Base-by-base conservation (phyloP, 2,329 filamentous ascomycete species). In the Alternaria gansuensis region DNA sequence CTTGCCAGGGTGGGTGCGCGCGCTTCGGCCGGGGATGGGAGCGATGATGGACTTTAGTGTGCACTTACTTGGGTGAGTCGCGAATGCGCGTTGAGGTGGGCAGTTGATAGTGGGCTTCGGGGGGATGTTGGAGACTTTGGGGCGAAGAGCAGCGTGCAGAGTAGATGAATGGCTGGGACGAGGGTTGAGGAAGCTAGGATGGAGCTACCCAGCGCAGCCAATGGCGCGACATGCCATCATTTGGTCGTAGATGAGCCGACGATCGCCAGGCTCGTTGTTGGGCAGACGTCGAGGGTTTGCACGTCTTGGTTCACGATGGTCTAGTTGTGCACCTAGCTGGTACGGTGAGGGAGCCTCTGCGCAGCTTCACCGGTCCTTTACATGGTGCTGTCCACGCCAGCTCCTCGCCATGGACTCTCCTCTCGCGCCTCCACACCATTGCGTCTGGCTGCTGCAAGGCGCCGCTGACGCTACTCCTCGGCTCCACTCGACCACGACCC, bases 1-100 rank as follows among this genome's bases (percentile, higher is more conserved):
- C 59, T 66, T 63, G 62, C 53, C 54, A 59, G 65, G 66, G 64
- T 59, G 51, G 57, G 40, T 39, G 63, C 65, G 57, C 66, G 60
- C 62, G 65, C 54, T 65, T 63, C 52, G 59, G 60, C 59, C 60
- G 64, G 59, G 59, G 68, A 68, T 48, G 63, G 62, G 60, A 68
- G 37, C 37, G 49, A 46, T 44, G 56, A 58, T 50, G 55, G 55
- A 58, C 37, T 17, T 33, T 24, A 17, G 17, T 17, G 34, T 37
- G 54, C 51, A 75, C 72, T 69, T 75, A 76, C 75, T 64, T 54
- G 21, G 10, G 10, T 57, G 57, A 51, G 60, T 58, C 44, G 54
- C 61, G 63, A 59, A 62, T 10, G 51, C 39, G 57, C 64, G 68
- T 40, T 63, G 51, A 31, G 51, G 54, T 37, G 45, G 37, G 34